phyloP scores from a whole-genome alignment of 1,284 basidiomycete genomes.

The Ganoderma sinense region DNA sequence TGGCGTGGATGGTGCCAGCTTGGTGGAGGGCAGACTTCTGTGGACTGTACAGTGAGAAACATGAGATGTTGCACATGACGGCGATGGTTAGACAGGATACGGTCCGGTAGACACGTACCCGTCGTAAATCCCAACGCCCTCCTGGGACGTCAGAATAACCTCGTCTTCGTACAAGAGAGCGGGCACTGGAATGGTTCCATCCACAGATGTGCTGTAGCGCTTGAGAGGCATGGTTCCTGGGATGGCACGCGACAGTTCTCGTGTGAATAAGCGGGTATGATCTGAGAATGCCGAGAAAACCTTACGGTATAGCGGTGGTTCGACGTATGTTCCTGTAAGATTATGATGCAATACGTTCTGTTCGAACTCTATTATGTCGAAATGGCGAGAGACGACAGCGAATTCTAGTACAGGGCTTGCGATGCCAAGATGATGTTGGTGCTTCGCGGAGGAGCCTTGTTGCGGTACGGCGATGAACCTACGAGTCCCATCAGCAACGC shows the following conservation, averaged over 20 bases:
- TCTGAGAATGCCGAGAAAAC: not conserved
- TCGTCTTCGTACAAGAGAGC: constrained; percentile 85
- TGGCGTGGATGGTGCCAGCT: constrained; percentile 77
- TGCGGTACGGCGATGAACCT: not conserved
- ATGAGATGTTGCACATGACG: constrained; percentile 9
- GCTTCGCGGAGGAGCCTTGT: not conserved
- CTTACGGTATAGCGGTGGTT: not conserved
- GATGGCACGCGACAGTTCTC: constrained; percentile 3
- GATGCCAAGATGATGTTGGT: not conserved
- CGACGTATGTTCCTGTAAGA: not conserved
- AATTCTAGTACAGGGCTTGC: not conserved
- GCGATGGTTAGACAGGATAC: not conserved
- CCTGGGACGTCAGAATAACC: constrained; percentile 74
- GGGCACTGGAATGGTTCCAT: constrained; percentile 77
- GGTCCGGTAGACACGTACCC: constrained; percentile 62
- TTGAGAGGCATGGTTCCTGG: constrained; percentile 44
- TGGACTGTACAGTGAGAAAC: constrained; percentile 55
- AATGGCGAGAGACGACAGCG: not conserved
- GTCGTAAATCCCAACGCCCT: constrained; percentile 88
- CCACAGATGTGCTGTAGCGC: constrained; percentile 60
- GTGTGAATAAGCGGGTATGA: not conserved
- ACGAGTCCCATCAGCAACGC: not conserved
- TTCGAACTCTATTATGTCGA: not conserved
- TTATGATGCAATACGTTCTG: not conserved
- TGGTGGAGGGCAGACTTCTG: constrained; percentile 83